Percentiles rank a stretch among this genome's conserved stretches.
phyloP scores from a whole-genome alignment of 192 early-diverging fungal species.

The Coemansia reversa region DNA sequence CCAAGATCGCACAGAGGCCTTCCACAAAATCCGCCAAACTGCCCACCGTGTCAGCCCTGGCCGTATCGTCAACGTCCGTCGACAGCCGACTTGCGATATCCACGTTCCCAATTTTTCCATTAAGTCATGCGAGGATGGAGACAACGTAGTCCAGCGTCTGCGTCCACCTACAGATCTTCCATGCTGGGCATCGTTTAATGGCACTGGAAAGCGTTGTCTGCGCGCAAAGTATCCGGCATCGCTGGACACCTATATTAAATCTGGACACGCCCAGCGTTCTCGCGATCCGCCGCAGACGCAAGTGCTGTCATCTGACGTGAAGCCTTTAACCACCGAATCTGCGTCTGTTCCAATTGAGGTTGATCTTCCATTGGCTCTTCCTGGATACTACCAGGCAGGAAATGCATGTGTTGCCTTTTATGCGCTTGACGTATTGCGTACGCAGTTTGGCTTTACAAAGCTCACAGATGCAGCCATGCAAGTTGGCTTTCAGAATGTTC shows the following conservation, averaged over 20 bases:
- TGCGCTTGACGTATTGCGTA: slow-evolving; percentile 58
- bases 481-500: slow-evolving; percentile 63
- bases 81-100: slow-evolving; percentile 37
- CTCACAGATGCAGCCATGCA: slow-evolving; percentile 58
- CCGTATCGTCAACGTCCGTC: slow-evolving; percentile 45
- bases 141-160: neutral
- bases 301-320: neutral
- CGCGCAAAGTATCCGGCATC: slow-evolving; percentile 41
- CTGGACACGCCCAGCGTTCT: neutral
- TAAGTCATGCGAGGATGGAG: neutral
- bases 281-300: slow-evolving; percentile 5
- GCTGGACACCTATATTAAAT: slow-evolving; percentile 23
- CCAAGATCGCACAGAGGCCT: slow-evolving; percentile 38
- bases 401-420: slow-evolving; percentile 77
- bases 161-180: slow-evolving; percentile 11
- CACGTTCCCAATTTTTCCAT: slow-evolving; percentile 40
- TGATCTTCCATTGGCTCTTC: slow-evolving; percentile 57
- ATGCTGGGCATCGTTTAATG: slow-evolving; percentile 40
- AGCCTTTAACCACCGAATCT: neutral
- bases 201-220: slow-evolving; percentile 41
- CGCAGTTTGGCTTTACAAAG: slow-evolving; percentile 34
- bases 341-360: slow-evolving; percentile 29
- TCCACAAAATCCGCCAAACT: slow-evolving; percentile 41
- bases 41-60: slow-evolving; percentile 35
- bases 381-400: slow-evolving; percentile 76